A percentile compares a stretch with the other conserved stretches of the same genome.
phyloP scores from a whole-genome alignment of 352 stramenopile species.

The Globisporangium mamillatum region DNA sequence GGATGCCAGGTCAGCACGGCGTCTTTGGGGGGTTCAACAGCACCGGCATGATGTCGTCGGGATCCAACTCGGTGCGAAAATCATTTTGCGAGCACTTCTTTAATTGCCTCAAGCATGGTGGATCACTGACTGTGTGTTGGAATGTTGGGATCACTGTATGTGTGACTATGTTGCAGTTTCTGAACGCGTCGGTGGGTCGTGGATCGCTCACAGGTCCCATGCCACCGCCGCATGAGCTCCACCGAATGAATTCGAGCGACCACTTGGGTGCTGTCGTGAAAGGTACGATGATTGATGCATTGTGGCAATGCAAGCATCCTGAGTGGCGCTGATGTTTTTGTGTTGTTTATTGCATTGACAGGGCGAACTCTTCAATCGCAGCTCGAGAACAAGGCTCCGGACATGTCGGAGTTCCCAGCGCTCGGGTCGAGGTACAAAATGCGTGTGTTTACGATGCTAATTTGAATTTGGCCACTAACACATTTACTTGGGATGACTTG shows the following conservation, averaged over 20 bases:
- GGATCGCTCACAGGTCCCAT: slow-evolving; percentile 26
- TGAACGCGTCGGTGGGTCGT: slow-evolving; percentile 38
- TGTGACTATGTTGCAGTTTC: slow-evolving; percentile 37
- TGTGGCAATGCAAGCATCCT: not conserved
- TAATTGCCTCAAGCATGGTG: not conserved
- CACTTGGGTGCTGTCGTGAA: slow-evolving; percentile 31
- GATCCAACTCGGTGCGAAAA: slow-evolving; percentile 37
- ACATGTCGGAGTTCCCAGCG: slow-evolving; percentile 85
- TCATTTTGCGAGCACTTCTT: not conserved
- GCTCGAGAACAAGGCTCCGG: slow-evolving; percentile 64
- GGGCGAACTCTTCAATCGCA: slow-evolving; percentile 50
- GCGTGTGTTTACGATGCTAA: not conserved
- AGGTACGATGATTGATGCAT: slow-evolving; percentile 17
- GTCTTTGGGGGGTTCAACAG: slow-evolving; percentile 48
- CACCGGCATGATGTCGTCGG: slow-evolving; percentile 35
- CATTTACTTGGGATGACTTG: not conserved
- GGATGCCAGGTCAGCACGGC: slow-evolving; percentile 15
- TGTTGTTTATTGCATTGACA: slow-evolving; percentile 15
- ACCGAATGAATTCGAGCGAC: slow-evolving; percentile 56
- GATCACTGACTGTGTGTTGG: not conserved
- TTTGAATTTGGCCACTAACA: not conserved
- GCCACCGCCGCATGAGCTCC: slow-evolving; percentile 44
- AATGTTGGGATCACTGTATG: not conserved
- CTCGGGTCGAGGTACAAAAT: slow-evolving; percentile 49
- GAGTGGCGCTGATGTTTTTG: not conserved